These are phyloP conservation scores for Fomitopsis palustris DNA, from an alignment of 1,284 basidiomycete species.

Conservation along the genomic window DNA sequence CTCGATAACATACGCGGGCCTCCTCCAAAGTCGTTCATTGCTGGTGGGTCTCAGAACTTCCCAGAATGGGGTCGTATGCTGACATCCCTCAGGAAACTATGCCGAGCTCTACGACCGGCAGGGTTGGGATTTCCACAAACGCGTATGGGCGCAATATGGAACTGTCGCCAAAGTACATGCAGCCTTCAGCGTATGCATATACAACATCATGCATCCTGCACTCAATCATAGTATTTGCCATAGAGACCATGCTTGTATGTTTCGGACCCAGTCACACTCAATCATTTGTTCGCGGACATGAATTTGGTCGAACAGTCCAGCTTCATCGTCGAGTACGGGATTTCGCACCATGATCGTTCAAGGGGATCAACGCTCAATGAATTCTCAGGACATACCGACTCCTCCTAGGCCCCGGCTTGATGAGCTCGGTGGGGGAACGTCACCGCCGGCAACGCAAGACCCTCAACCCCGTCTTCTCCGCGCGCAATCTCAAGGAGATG, in stretches of 20 bases:
- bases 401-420: slow-evolving; percentile 8
- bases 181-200: slow-evolving; percentile 10
- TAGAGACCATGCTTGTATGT: slow-evolving; percentile 15
- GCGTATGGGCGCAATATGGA: slow-evolving; percentile 18
- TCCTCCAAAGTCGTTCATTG: not conserved
- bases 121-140: slow-evolving; percentile 17
- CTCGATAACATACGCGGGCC: not conserved
- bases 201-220: no score
- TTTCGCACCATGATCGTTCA: not conserved
- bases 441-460: slow-evolving; percentile 25
- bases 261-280: not conserved
- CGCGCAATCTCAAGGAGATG: slow-evolving; percentile 21
- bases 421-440: slow-evolving; percentile 15
- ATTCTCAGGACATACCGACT: not conserved
- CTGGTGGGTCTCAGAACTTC: not conserved
- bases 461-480: slow-evolving; percentile 26
- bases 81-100: not conserved
- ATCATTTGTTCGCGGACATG: not conserved
- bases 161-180: slow-evolving; percentile 15
- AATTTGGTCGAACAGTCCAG: not conserved
- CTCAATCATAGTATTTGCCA: not conserved
- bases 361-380: not conserved
- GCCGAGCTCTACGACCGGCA: slow-evolving; percentile 5
- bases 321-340: not conserved
- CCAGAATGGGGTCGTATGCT: not conserved